Conservation (phyloP, 768 basidiomycete genomes). For the Hygrophoropsis aurantiaca region DNA sequence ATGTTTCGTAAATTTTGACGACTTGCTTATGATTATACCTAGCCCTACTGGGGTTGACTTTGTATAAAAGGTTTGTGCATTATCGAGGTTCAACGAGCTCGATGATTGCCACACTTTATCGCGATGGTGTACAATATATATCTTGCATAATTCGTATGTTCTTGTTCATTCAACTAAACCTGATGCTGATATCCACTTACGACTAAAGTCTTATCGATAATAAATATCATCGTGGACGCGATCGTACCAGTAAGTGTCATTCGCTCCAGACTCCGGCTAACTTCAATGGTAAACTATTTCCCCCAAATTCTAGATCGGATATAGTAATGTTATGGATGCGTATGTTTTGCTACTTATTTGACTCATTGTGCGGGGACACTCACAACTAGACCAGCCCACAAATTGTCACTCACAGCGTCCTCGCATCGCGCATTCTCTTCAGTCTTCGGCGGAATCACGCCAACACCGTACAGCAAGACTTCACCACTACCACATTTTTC, state of each 20-base stretch:
- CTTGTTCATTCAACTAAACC: not conserved
- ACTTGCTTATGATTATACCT: not conserved
- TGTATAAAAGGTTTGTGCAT: not conserved
- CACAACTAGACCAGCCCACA: conserved; percentile 1
- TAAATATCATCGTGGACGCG: not conserved
- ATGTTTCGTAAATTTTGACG: too few relatives aligned
- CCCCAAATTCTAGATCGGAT: not conserved
- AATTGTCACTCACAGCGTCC: conserved; percentile 4
- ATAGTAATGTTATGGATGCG: not conserved
- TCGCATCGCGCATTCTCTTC: conserved; percentile 7
- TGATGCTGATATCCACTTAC: not conserved
- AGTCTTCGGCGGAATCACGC: conserved; percentile 1
- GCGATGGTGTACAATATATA: not conserved
- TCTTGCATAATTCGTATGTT: not conserved
- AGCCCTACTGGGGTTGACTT: not conserved
- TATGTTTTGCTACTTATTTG: not conserved
- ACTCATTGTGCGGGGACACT: not conserved
- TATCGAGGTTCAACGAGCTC: not conserved
- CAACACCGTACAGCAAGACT: not conserved
- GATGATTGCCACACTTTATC: not conserved
- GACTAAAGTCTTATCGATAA: not conserved
- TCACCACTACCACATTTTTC: not conserved
- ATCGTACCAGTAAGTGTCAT: not conserved
- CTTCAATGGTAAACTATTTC: not conserved
- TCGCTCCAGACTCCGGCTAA: not conserved